Percentiles rank a stretch among this genome's conserved stretches.
phyloP scores from a whole-genome alignment of 768 basidiomycete genomes.

The Vararia minispora region DNA sequence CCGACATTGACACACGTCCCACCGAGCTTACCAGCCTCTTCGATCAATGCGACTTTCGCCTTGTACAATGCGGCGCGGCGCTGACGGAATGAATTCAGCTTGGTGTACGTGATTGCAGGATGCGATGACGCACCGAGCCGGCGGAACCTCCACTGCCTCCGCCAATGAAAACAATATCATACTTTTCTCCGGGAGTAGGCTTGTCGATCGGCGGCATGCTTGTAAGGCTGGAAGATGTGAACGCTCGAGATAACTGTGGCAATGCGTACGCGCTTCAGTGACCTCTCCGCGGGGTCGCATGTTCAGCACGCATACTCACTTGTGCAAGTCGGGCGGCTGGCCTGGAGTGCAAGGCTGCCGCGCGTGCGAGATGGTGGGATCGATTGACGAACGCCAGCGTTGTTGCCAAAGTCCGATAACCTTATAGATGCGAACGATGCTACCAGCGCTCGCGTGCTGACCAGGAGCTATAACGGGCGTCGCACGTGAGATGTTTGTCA shows the following conservation, averaged over 20 bases:
- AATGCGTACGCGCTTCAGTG: too few relatives aligned
- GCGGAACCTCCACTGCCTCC: slow-evolving; percentile 92
- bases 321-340: too few relatives aligned
- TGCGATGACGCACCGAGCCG: slow-evolving; percentile 51
- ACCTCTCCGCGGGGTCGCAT: too few relatives aligned
- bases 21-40: slow-evolving; percentile 62
- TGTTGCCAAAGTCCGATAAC: too few relatives aligned
- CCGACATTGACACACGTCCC: slow-evolving; percentile 99
- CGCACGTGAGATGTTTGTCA: too few relatives aligned
- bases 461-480: too few relatives aligned
- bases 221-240: slow-evolving; percentile 25
- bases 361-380: too few relatives aligned
- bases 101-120: not conserved
- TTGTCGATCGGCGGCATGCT: slow-evolving; percentile 66
- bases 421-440: too few relatives aligned
- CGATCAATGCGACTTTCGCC: slow-evolving; percentile 86
- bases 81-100: slow-evolving; percentile 28
- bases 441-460: too few relatives aligned
- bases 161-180: slow-evolving; percentile 83
- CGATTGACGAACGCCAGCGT: too few relatives aligned
- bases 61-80: slow-evolving; percentile 88
- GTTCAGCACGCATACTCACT: too few relatives aligned
- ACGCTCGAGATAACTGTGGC: slow-evolving; percentile 40
- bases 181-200: slow-evolving; percentile 46
- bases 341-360: too few relatives aligned